A percentile compares a stretch with the other conserved stretches of the same genome.
These are phyloP conservation scores for Sutorius australiensis DNA, from an alignment of 768 basidiomycete genomes.

Conservation along the genomic window DNA sequence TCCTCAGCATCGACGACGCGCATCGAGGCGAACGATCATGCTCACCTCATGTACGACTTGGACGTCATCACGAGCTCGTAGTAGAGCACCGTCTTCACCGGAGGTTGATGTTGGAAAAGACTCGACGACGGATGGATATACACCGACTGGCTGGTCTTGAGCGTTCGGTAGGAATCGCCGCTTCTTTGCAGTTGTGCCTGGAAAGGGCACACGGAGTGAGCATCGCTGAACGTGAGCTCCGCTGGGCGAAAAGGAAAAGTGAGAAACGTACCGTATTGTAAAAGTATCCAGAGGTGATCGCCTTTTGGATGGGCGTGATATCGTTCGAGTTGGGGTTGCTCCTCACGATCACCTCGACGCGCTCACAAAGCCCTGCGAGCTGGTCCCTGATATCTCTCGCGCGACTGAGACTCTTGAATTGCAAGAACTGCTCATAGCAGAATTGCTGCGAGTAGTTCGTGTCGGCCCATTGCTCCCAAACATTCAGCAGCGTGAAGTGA, in stretches of 20 bases:
- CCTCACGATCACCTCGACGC: constrained; percentile 88
- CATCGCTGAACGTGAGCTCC: background rate
- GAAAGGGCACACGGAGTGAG: background rate
- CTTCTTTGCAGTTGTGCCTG: constrained; percentile 92
- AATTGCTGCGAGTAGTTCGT: constrained; percentile 96
- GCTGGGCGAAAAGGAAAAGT: background rate
- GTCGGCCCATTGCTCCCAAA: constrained; percentile 99
- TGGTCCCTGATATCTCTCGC: constrained; percentile 97
- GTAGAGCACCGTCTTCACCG: constrained; percentile 84
- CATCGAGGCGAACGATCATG: background rate
- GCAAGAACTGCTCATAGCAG: constrained; percentile 93
- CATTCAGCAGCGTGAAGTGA: constrained; percentile 95
- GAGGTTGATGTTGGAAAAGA: constrained; percentile 93
- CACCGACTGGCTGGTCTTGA: constrained; percentile 94
- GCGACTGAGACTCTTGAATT: constrained; percentile 90
- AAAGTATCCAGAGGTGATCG: constrained; percentile 92
- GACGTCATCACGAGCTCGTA: constrained; percentile 97
- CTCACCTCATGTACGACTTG: constrained; percentile 90
- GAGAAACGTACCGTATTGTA: constrained; percentile 74
- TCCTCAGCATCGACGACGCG: background rate
- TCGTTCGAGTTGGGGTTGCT: constrained; percentile 91
- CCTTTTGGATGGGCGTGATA: constrained; percentile 91
- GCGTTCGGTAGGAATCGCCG: constrained; percentile 94
- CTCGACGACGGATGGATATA: constrained; percentile 96
- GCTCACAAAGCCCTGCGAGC: constrained; percentile 91